These are phyloP conservation scores for Leccinum subgranulosum DNA, from an alignment of 768 basidiomycete species.

Conservation along the genomic window DNA sequence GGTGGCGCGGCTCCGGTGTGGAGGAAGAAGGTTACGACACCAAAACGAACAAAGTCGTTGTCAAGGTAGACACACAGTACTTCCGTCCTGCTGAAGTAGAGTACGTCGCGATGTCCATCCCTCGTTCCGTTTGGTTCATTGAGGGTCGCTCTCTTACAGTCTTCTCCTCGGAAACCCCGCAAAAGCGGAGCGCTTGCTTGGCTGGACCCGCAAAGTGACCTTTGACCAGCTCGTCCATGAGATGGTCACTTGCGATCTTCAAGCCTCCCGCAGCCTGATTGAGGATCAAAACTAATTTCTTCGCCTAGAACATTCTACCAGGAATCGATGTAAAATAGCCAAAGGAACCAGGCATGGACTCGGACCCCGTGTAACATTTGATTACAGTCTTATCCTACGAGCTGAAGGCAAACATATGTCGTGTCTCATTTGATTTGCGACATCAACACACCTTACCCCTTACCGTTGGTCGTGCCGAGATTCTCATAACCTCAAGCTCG, in stretches of 20 bases:
- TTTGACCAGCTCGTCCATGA: constrained; percentile 86
- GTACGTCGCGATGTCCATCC: constrained; percentile 42
- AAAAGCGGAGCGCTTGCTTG: constrained; percentile 85
- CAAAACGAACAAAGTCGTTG: constrained; percentile 67
- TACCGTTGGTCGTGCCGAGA: neutral
- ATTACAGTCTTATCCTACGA: constrained; percentile 4
- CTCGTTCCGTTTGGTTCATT: neutral
- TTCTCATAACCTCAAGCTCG: too few species aligned
- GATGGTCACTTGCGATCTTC: constrained; percentile 86
- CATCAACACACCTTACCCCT: neutral
- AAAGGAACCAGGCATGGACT: neutral
- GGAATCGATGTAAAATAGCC: neutral
- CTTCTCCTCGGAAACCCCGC: constrained; percentile 83
- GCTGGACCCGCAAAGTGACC: constrained; percentile 85
- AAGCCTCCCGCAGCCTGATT: constrained; percentile 67
- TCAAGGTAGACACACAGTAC: constrained; percentile 84
- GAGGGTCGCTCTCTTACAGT: constrained; percentile 34
- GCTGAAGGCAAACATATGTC: neutral
- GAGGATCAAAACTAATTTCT: constrained; percentile 78
- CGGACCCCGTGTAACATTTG: neutral
- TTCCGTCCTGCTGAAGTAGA: constrained; percentile 97
- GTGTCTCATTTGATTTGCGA: neutral
- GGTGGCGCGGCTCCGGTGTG: constrained; percentile 77
- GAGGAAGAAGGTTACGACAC: constrained; percentile 74
- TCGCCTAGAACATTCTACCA: neutral